Conservation (phyloP, 352 stramenopile genomes). For the Globisporangium cederbergense region DNA sequence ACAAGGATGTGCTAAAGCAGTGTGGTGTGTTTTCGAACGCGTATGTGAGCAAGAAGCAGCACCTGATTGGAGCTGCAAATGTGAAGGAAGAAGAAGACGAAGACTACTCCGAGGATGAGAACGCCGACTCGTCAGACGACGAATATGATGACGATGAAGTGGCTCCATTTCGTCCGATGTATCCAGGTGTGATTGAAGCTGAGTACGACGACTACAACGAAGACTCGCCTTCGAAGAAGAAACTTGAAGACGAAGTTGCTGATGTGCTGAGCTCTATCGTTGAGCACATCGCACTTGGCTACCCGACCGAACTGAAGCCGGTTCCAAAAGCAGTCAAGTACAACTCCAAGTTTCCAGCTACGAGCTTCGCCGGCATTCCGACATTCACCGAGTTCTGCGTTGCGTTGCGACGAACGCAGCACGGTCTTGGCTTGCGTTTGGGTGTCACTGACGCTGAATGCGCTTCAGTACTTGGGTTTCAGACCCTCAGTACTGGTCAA, state of each 20-base stretch:
- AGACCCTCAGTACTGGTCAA: constrained; percentile 63
- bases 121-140: constrained; percentile 54
- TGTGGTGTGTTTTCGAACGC: constrained; percentile 81
- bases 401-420: constrained; percentile 49
- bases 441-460: constrained; percentile 59
- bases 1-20: constrained; percentile 85
- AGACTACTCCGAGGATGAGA: constrained; percentile 76
- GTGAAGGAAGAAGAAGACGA: constrained; percentile 59
- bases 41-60: constrained; percentile 74
- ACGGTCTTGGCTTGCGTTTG: constrained; percentile 83
- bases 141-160: constrained; percentile 64
- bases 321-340: constrained; percentile 39
- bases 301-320: constrained; percentile 44
- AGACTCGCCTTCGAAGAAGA: constrained; percentile 43
- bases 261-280: constrained; percentile 75
- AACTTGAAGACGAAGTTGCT: constrained; percentile 61
- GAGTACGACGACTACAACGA: constrained; percentile 37
- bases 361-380: constrained; percentile 36
- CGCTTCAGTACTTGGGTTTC: constrained; percentile 79
- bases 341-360: constrained; percentile 53
- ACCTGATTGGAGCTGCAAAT: constrained; percentile 36
- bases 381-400: constrained; percentile 80
- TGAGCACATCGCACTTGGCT: constrained; percentile 81
- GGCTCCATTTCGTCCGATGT: constrained; percentile 38
- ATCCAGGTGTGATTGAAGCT: constrained; percentile 54